These are phyloP conservation scores for Nemania abortiva DNA, from an alignment of 2,329 filamentous ascomycete species.

Conservation along the genomic window DNA sequence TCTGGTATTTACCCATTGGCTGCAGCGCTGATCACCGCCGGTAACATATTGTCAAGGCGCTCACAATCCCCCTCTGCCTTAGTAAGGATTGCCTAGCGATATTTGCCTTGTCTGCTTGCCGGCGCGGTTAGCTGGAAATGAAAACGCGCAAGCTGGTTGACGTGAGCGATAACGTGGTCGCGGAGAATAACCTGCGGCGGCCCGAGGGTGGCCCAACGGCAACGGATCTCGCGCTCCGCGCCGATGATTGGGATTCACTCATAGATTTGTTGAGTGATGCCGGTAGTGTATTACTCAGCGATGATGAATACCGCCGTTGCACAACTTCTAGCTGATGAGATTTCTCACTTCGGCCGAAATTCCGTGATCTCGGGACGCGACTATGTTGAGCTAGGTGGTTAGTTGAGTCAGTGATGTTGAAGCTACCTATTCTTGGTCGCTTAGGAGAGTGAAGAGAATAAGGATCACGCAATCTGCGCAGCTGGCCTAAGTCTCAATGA, in stretches of 20 bases:
- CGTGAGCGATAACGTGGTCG: not conserved
- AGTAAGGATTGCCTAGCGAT: not conserved
- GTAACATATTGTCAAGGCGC: not conserved
- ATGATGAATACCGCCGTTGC: not conserved
- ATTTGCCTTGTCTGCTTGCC: slow-evolving; percentile 8
- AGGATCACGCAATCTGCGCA: not conserved
- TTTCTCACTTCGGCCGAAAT: not conserved
- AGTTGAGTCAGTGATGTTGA: not conserved
- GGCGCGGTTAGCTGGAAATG: not conserved
- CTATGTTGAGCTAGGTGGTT: not conserved
- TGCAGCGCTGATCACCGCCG: slow-evolving; percentile 24
- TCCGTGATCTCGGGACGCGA: not conserved
- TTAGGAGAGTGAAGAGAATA: not conserved
- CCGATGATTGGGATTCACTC: not conserved
- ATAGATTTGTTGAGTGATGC: not conserved
- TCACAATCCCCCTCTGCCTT: not conserved
- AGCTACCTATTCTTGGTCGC: not conserved
- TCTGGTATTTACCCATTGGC: slow-evolving; percentile 29
- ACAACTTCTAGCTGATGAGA: not conserved
- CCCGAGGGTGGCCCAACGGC: not conserved
- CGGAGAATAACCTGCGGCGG: not conserved
- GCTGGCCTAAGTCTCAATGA: not conserved
- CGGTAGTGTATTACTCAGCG: not conserved
- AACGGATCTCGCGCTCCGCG: not conserved
- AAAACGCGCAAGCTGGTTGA: not conserved